phyloP scores from a whole-genome alignment of 2,329 filamentous ascomycete genomes.

The Trichoderma simmonsii region DNA sequence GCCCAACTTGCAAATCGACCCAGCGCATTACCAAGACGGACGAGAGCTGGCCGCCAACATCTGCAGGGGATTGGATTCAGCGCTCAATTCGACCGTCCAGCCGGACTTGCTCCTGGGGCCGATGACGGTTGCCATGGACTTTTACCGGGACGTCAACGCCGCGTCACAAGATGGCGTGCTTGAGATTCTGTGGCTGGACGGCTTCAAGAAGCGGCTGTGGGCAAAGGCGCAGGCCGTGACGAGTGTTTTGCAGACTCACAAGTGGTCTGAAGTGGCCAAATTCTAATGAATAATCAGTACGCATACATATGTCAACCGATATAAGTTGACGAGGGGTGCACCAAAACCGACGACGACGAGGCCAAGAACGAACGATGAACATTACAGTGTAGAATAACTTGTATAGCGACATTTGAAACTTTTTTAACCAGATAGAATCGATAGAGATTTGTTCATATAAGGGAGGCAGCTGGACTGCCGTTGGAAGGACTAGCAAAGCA shows the following conservation, averaged over 20 bases:
- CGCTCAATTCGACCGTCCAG: conserved; percentile 42
- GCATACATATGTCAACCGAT: neutral
- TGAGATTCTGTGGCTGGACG: conserved; percentile 48
- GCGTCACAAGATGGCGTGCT: conserved; percentile 40
- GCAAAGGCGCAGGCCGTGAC: conserved; percentile 42
- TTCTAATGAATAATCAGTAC: conserved; percentile 22
- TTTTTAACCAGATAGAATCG: neutral
- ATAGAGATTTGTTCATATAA: neutral
- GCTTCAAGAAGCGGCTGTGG: conserved; percentile 39
- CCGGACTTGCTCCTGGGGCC: conserved; percentile 46
- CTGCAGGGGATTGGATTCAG: conserved; percentile 50
- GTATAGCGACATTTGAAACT: conserved; percentile 11
- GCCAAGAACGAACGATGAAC: neutral
- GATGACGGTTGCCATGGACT: conserved; percentile 41
- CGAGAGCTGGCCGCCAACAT: conserved; percentile 47
- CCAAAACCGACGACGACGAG: neutral
- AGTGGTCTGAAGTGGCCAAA: conserved; percentile 38
- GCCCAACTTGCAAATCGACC: conserved; percentile 39
- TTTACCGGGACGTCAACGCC: conserved; percentile 40
- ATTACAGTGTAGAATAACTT: conserved; percentile 4
- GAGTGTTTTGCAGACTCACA: conserved; percentile 36
- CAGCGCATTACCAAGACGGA: conserved; percentile 42
- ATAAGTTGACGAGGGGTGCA: neutral
- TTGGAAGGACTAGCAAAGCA: neutral
- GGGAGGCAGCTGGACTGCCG: conserved; percentile 18